Conservation (phyloP, 345 rosid genomes). For the Abelmoschus esculentus region DNA sequence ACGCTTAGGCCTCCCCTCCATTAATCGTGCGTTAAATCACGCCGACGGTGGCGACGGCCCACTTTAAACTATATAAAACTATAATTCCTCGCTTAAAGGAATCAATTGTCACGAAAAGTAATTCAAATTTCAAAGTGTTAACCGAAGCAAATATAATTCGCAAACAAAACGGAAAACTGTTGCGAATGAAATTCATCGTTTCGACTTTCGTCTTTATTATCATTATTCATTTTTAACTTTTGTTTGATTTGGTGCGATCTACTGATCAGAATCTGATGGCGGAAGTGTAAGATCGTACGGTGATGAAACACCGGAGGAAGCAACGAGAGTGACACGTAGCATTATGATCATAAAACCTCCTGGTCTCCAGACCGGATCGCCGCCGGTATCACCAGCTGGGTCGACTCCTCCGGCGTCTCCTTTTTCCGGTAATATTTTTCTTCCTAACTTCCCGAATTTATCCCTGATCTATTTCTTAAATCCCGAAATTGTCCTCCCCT, state of each 20-base stretch:
- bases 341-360: slow-evolving; percentile 90
- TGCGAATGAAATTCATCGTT: background rate
- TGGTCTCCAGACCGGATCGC: slow-evolving; percentile 63
- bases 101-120: background rate
- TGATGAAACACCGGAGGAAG: slow-evolving; percentile 37
- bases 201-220: background rate
- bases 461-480: background rate
- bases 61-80: background rate
- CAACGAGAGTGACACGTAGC: slow-evolving; percentile 61
- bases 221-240: background rate
- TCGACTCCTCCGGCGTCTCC: slow-evolving; percentile 81
- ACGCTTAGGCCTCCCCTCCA: slow-evolving; percentile 23
- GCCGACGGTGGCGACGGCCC: background rate
- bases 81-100: background rate
- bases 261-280: slow-evolving; percentile 47
- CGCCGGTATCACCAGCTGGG: slow-evolving; percentile 83
- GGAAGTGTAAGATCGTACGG: slow-evolving; percentile 46
- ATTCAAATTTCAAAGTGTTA: background rate
- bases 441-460: background rate
- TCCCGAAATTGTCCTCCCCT: background rate
- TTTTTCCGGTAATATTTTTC: slow-evolving; percentile 51
- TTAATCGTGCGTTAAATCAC: slow-evolving; percentile 6
- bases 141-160: background rate
- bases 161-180: no score
- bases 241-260: background rate